Evolutionary conservation across 306 rosid species (phyloP).

Genomic region (Cyamopsis tetragonoloba): DNA sequence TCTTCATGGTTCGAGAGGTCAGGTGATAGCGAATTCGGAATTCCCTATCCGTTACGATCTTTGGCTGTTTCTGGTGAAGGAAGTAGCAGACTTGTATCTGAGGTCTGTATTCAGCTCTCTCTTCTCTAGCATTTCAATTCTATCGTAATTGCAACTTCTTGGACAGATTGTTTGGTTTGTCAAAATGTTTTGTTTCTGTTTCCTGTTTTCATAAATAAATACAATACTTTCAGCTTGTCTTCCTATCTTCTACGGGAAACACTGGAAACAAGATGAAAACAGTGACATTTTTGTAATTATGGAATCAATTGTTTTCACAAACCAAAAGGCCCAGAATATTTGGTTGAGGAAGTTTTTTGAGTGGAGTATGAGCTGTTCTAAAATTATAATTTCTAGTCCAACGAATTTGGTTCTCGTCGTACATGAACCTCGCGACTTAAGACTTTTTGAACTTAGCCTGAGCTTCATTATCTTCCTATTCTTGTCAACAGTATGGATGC

Average conservation of each 20-base stretch:
- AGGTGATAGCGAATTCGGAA: conserved; percentile 58
- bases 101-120: conserved; percentile 53
- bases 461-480: neutral
- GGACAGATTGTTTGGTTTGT: neutral
- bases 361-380: neutral
- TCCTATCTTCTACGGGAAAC: too few relatives aligned
- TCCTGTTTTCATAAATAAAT: too few relatives aligned
- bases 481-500: neutral
- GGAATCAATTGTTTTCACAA: too few relatives aligned
- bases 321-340: too few relatives aligned
- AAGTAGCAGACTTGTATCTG: conserved; percentile 79
- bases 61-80: conserved; percentile 72
- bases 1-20: conserved; percentile 75
- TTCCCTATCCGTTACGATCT: conserved; percentile 70
- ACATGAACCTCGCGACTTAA: too few relatives aligned
- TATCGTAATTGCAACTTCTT: neutral
- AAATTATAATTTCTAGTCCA: neutral
- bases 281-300: too few relatives aligned
- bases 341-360: neutral
- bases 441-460: neutral
- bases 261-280: too few relatives aligned
- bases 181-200: too few relatives aligned
- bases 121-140: conserved; percentile 19
- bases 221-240: too few relatives aligned
- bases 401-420: neutral